Evolutionary conservation across 306 rosid species (phyloP).

Genomic region (Psophocarpus tetragonolobus): DNA sequence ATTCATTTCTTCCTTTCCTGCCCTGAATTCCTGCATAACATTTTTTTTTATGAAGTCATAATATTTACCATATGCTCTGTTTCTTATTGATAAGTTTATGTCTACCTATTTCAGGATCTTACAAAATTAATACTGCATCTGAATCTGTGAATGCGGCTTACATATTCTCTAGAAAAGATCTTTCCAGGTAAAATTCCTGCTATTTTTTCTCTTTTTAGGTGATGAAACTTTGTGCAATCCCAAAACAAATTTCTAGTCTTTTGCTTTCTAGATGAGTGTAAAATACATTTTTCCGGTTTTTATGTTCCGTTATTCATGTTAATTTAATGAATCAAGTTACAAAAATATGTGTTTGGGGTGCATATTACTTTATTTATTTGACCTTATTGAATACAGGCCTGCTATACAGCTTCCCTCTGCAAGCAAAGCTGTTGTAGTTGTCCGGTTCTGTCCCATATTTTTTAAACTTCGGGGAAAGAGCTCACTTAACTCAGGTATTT

Average conservation of each 20-base stretch:
- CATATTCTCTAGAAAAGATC: conserved; percentile 81
- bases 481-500: conserved; percentile 49
- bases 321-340: conserved; percentile 1
- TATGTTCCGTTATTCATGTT: conserved; percentile 3
- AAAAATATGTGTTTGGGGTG: conserved; percentile 21
- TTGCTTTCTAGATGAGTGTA: neutral
- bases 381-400: conserved; percentile 69
- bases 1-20: conserved; percentile 10
- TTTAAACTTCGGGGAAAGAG: conserved; percentile 68
- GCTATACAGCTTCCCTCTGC: conserved; percentile 90
- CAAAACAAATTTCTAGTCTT: neutral
- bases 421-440: conserved; percentile 82
- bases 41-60: no score
- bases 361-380: conserved; percentile 28
- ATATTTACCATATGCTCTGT: conserved; percentile 5
- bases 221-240: conserved; percentile 15
- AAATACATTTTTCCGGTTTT: neutral
- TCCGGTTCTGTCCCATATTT: conserved; percentile 72
- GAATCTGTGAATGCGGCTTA: conserved; percentile 72
- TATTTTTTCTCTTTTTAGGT: neutral
- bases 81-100: conserved; percentile 24
- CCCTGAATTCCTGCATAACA: conserved; percentile 16
- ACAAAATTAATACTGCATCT: conserved; percentile 54
- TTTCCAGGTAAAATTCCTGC: conserved; percentile 62
- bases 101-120: conserved; percentile 66